Evolutionary conservation across 176 grass and related monocot genomes (phyloP).

Genomic region (Oryza coarctata): DNA sequence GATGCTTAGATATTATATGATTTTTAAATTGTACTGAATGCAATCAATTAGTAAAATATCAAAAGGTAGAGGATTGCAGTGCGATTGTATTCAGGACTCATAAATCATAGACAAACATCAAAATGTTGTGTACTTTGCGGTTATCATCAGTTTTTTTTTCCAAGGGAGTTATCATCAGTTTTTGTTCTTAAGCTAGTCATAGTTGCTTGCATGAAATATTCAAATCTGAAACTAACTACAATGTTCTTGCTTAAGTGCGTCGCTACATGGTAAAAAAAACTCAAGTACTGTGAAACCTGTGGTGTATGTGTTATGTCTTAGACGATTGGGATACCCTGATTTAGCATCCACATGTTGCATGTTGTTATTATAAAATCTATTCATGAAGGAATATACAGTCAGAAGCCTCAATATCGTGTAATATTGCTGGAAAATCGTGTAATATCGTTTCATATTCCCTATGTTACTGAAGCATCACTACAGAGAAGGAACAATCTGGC

Average conservation of each 20-base stretch:
- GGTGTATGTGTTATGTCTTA: neutral
- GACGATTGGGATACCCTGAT: neutral
- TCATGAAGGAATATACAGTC: too few relatives aligned
- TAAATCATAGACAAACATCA: neutral
- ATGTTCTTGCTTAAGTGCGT: neutral
- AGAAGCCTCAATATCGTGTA: too few relatives aligned
- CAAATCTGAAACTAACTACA: neutral
- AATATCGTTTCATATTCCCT: too few relatives aligned
- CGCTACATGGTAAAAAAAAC: neutral
- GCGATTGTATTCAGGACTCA: neutral
- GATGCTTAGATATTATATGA: neutral
- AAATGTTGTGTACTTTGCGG: neutral
- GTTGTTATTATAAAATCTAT: too few relatives aligned
- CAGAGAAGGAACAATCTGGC: constrained; percentile 6
- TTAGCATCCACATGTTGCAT: constrained; percentile 9
- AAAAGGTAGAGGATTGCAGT: neutral
- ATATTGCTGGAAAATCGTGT: too few relatives aligned
- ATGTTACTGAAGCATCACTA: constrained; percentile 22
- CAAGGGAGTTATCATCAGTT: too few relatives aligned
- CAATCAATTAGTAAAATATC: neutral
- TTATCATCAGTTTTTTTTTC: constrained; percentile 1
- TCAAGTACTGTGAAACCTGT: neutral
- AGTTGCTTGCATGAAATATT: neutral
- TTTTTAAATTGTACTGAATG: neutral
- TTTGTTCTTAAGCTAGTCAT: neutral